Base-by-base conservation (phyloP, 1,139 yeast genomes). In the Scheffersomyces quercinus region DNA sequence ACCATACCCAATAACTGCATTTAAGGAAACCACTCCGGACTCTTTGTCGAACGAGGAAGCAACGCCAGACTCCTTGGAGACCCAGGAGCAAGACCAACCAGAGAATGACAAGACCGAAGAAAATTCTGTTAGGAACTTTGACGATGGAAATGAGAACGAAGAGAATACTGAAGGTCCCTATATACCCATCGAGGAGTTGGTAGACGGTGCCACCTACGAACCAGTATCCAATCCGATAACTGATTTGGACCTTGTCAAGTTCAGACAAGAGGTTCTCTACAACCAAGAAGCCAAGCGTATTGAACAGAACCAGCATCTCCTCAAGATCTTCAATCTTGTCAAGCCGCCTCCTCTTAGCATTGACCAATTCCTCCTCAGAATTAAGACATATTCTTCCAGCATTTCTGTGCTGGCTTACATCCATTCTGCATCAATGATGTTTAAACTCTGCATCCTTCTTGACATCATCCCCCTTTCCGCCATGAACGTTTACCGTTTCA, bases 371-470 rank as follows among this genome's bases (percentile, higher is more conserved):
- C 56, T 74, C 33, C 48, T 62, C 12, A 56, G 79, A 37, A 70
- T 74, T 38, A 65, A 67, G 43, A 72, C 73, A 2, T 74, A 73
- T 52, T 70, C 77, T 28, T 61, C 76, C 2, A 64, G 75, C 13
- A 66, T 69, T 2, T 70, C 78, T 5, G 69, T 68, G 2, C 60
- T 66, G 41, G 69, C 72, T 13, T 74, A 72, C 47, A 59, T 74
- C 28, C 77, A 73, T 53, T 61, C 76, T 2, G 72, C 76, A 1
- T 67, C 58, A 44, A 54, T 73, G 62, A 54, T 74, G 41, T 73
- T 59, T 53, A 70, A 70, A 50, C 51, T 73, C 28, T 53, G 70
- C 34, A 54, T 73, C 16, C 48, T 73, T 16, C 59, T 70, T 40
- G 64, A 68, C 41, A 58, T 65, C 8, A 60, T 71, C 20, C 62